Conservation (phyloP, 345 rosid genomes). For the Euclidium syriacum region DNA sequence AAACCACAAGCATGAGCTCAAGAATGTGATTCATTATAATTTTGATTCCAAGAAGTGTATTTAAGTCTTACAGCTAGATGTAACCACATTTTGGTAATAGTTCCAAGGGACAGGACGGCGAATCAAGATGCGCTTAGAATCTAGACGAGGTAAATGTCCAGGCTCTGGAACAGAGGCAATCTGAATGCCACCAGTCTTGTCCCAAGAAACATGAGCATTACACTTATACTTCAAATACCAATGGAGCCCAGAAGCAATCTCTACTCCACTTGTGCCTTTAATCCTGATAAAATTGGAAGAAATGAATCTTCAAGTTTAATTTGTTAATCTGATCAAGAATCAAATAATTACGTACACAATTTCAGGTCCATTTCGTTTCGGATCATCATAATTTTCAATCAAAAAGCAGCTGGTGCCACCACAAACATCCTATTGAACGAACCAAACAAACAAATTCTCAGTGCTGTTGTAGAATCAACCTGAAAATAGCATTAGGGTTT, state of each 20-base stretch:
- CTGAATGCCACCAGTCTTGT: constrained; percentile 87
- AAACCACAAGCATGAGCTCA: neutral
- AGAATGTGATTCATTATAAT: neutral
- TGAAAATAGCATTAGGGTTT: neutral
- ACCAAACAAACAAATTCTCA: neutral
- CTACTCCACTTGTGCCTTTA: constrained; percentile 82
- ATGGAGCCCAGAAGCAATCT: constrained; percentile 83
- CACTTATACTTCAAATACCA: constrained; percentile 89
- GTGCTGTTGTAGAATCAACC: neutral
- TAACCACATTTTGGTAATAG: constrained; percentile 96
- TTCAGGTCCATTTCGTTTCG: constrained; percentile 47
- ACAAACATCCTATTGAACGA: constrained; percentile 60
- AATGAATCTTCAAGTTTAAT: neutral
- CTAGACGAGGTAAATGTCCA: constrained; percentile 65
- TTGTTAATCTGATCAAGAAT: neutral
- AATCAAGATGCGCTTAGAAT: constrained; percentile 53
- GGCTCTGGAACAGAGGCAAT: constrained; percentile 66
- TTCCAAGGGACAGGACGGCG: constrained; percentile 90
- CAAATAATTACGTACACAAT: constrained; percentile 48
- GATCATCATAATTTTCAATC: constrained; percentile 40
- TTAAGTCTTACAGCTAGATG: constrained; percentile 81
- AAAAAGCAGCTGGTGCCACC: constrained; percentile 68
- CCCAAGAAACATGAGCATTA: constrained; percentile 93
- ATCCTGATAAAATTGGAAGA: constrained; percentile 38
- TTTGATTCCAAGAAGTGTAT: neutral